Conservation (phyloP, 2,329 filamentous ascomycete genomes). For the Tolypocladium inflatum region DNA sequence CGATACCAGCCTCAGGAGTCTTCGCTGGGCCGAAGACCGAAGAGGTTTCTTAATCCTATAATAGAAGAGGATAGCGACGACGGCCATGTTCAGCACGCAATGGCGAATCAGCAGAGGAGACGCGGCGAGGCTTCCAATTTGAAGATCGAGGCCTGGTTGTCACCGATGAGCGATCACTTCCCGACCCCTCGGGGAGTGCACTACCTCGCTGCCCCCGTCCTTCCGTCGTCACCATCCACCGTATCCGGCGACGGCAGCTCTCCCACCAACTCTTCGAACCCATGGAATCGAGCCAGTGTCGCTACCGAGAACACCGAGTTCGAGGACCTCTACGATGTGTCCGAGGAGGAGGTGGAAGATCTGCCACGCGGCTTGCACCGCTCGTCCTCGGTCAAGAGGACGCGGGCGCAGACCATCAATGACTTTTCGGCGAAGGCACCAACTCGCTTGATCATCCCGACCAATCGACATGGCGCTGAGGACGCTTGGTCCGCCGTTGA, state of each 20-base stretch:
- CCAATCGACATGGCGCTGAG: conserved; percentile 19
- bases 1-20: conserved; percentile 37
- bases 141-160: conserved; percentile 49
- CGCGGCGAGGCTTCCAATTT: conserved; percentile 28
- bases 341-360: conserved; percentile 58
- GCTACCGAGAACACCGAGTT: conserved; percentile 63
- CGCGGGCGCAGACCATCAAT: conserved; percentile 22
- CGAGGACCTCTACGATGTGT: conserved; percentile 80
- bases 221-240: conserved; percentile 49
- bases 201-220: conserved; percentile 53
- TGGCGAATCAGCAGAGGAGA: conserved; percentile 12
- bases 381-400: conserved; percentile 27
- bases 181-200: conserved; percentile 61
- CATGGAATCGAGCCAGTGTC: conserved; percentile 54
- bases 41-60: conserved; percentile 53
- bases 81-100: conserved; percentile 13
- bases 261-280: conserved; percentile 45
- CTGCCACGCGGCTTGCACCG: conserved; percentile 12
- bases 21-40: conserved; percentile 47
- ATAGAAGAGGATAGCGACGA: conserved; percentile 46
- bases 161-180: conserved; percentile 55
- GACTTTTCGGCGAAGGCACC: conserved; percentile 24
- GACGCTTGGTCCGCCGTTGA: conserved; percentile 35
- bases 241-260: conserved; percentile 41
- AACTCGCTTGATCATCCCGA: conserved; percentile 43